These are phyloP conservation scores for Silene latifolia DNA, from an alignment of 148 eudicot genomes.

Conservation along the genomic window DNA sequence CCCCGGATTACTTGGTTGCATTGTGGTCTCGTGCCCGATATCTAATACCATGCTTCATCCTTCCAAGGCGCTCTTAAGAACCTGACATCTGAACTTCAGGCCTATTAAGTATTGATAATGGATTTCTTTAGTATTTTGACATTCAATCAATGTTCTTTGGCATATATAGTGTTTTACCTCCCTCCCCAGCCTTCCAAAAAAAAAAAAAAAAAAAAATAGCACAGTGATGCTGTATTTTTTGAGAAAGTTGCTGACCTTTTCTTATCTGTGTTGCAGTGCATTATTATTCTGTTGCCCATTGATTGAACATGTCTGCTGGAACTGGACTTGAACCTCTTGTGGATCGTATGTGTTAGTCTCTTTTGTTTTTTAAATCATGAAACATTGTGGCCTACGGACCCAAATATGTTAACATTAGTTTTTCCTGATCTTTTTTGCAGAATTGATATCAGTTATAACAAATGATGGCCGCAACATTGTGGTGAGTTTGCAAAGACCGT, in stretches of 20 bases:
- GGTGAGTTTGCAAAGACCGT: constrained; percentile 46
- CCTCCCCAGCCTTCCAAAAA: too few species aligned
- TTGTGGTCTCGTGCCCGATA: too few species aligned
- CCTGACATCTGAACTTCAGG: too few species aligned
- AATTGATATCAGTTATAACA: constrained; percentile 78
- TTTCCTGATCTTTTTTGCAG: constrained; percentile 34
- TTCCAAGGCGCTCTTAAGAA: too few species aligned
- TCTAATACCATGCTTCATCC: too few species aligned
- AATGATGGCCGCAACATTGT: constrained; percentile 95
- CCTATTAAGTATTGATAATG: too few species aligned
- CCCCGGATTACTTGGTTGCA: too few species aligned
- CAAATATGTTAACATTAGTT: background rate
- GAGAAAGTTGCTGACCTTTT: background rate
- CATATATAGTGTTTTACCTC: too few species aligned
- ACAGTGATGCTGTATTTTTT: too few species aligned
- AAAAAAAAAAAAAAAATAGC: too few species aligned
- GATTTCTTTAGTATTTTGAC: too few species aligned
- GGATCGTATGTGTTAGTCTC: constrained; percentile 57
- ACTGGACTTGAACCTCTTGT: constrained; percentile 78
- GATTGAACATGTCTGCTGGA: constrained; percentile 53
- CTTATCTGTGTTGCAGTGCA: constrained; percentile 11
- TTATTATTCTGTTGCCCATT: constrained; percentile 14
- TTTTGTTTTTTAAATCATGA: constrained; percentile 2
- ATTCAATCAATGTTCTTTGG: too few species aligned
- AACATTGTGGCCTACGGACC: background rate